Conservation (phyloP, 2,329 filamentous ascomycete species). For the Fusarium verrucosum region DNA sequence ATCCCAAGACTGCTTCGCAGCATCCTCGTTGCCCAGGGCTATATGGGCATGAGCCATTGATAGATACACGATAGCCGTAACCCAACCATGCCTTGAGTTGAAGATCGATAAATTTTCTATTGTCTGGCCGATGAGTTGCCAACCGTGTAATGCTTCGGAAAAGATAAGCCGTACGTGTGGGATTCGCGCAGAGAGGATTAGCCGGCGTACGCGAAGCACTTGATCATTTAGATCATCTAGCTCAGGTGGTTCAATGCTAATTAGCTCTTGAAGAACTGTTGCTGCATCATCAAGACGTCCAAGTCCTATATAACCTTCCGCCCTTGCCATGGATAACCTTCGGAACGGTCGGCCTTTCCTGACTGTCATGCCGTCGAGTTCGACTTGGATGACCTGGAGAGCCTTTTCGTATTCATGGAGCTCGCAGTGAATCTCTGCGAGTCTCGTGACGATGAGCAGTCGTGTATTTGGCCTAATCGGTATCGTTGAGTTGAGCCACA, state of each 20-base stretch:
- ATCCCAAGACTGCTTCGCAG: constrained; percentile 39
- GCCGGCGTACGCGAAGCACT: constrained; percentile 44
- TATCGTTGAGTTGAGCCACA: constrained; percentile 40
- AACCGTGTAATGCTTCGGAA: constrained; percentile 30
- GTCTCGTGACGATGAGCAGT: constrained; percentile 39
- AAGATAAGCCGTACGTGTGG: constrained; percentile 28
- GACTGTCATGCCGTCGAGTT: constrained; percentile 31
- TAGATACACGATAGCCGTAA: constrained; percentile 41
- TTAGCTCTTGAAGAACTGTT: constrained; percentile 22
- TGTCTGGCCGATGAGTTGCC: constrained; percentile 31
- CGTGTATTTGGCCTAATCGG: constrained; percentile 43
- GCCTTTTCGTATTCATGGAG: constrained; percentile 41
- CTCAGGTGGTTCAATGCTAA: constrained; percentile 30
- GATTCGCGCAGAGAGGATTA: constrained; percentile 42
- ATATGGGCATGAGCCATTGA: constrained; percentile 46
- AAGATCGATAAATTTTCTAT: constrained; percentile 40
- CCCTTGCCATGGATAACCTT: constrained; percentile 39
- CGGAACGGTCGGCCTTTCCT: constrained; percentile 37
- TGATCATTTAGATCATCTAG: constrained; percentile 48
- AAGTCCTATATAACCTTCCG: constrained; percentile 42
- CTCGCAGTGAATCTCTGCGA: constrained; percentile 47
- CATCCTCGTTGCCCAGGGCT: constrained; percentile 19
- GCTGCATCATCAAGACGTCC: constrained; percentile 23
- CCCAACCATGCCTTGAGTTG: constrained; percentile 38
- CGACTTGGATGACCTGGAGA: constrained; percentile 31